Base-by-base conservation (phyloP, 2,329 filamentous ascomycete genomes). In the Cercospora zeina region DNA sequence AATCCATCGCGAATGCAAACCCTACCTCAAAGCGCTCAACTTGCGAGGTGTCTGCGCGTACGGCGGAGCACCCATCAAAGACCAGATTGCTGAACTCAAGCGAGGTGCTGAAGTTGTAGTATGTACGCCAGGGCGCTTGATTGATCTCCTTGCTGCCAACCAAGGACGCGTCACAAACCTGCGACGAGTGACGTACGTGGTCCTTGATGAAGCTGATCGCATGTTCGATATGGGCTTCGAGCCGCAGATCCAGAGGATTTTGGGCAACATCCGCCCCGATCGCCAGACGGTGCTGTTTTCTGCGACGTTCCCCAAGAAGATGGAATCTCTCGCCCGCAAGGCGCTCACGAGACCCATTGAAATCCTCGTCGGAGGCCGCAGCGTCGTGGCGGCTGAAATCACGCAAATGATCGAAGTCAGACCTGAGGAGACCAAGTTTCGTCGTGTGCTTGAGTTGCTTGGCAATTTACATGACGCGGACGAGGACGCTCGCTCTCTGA, bases 161-260 rank as follows among this genome's bases (percentile, higher is more conserved):
- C 89, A 90, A 67, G 93, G 93, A n/a, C 87, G 93, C 65, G 93
- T 97, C 9, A 96, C 93, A 11, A 97, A 96, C 72, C 82, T 99
- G 61, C 87, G 85, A 68, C 85, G 95, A 66, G 91, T 96, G 11
- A 95, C 91, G 0, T 99, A 97, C 74, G 87, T 97, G 24, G 95
- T 99, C 10, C 85, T 99, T 39, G 95, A 99, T 74, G 95, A 99
- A 78, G 95, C 95, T 53, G 95, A 99, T 77, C 89, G 95, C 65
- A 97, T 99, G 95, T 97, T 97, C 62, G 95, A 99, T 75, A 97
- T 99, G 95, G 95, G 95, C 13, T 99, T 99, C 73, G 93, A 96
- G 77, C 93, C 95, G 1, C 95, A 99, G 76, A 93, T 99, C 58
- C 95, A 95, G 86, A 97, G 96, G 77, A 95, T 99, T 62, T 87